Conservation (phyloP, 176 grass and related monocot species). For the Coix lacrymajobi region DNA sequence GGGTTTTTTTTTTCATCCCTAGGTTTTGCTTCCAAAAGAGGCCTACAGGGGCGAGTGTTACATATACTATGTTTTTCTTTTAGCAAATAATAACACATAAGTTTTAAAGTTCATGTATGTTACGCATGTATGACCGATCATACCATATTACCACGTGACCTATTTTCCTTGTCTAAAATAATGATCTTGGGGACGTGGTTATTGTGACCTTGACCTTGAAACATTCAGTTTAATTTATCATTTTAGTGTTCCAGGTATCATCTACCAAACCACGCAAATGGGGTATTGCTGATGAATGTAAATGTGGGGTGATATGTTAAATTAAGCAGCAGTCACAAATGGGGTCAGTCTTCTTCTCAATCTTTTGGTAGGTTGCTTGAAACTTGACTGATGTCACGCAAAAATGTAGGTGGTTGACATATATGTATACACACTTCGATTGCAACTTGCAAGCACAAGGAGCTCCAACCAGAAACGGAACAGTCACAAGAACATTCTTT, state of each 20-base stretch:
- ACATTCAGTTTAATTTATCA: conserved; percentile 15
- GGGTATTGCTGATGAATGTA: not conserved
- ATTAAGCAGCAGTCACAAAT: not conserved
- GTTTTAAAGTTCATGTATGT: not conserved
- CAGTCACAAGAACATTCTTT: not conserved
- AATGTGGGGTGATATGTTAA: not conserved
- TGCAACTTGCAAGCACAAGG: not conserved
- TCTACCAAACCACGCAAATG: not conserved
- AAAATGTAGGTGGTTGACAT: not conserved
- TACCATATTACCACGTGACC: not conserved
- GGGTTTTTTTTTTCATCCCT: too few species aligned
- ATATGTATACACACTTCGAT: not conserved
- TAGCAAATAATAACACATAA: too few species aligned
- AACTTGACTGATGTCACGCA: conserved; percentile 30
- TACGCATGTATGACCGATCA: not conserved
- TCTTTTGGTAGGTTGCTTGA: not conserved
- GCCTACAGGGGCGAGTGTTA: too few species aligned
- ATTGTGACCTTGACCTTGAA: conserved; percentile 36
- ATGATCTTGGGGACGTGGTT: not conserved
- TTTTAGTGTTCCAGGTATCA: not conserved
- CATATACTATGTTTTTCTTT: too few species aligned
- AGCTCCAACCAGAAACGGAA: not conserved
- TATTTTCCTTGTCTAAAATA: conserved; percentile 1
- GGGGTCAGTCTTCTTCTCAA: not conserved
- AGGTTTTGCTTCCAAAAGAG: too few species aligned